Evolutionary conservation across 2,329 filamentous ascomycete species (phyloP), one percentile per base, ranked within the genome.

Genomic region (Verticillium longisporum): DNA sequence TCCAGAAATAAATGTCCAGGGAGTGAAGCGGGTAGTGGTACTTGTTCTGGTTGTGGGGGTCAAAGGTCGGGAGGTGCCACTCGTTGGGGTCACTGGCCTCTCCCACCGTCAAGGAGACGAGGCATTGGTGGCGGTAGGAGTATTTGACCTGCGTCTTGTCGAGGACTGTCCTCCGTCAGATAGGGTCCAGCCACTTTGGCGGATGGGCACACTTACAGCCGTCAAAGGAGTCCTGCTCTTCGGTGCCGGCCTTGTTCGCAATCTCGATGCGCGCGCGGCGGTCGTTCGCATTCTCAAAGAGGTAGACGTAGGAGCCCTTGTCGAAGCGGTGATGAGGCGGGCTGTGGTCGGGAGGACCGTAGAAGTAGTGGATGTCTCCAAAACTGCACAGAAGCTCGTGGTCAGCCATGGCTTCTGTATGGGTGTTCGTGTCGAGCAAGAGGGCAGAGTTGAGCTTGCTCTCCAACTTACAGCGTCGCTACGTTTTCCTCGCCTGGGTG

Each of bases 1-100:
- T 91, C 88, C 89, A 92, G 69, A 93, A 89, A 76, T 94, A 94
- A 14, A 93, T 77, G 69, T 93, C 90, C 61, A 93, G 72, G 0
- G 87, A 88, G 70, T 91, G 87, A 7, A 94, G 81, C 70, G 86
- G 87, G 76, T 92, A 92, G 78, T 92, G 85, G 72, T 92, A 92
- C 72, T 89, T 91, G 70, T 84, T 87, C 73, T 92, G 85, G 73
- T 91, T 91, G 58, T 80, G 81, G 2, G 85, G 85, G 71, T 93
- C 89, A 71, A 83, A 89, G 0, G 86, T 86, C 1, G 89, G 89
- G 6, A 93, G 80, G 72, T 91, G 88, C 90, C 90, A 93, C 72
- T 92, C 80, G 64, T 82, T 82, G 56, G 77, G 76, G 65, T 83
- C 73, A 60, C 77, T 69, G 62, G 75, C 68, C 61, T 80, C 78